These are phyloP conservation scores for Yamadazyma sp. DNA, from an alignment of 1,139 yeast genomes.

Conservation along the genomic window DNA sequence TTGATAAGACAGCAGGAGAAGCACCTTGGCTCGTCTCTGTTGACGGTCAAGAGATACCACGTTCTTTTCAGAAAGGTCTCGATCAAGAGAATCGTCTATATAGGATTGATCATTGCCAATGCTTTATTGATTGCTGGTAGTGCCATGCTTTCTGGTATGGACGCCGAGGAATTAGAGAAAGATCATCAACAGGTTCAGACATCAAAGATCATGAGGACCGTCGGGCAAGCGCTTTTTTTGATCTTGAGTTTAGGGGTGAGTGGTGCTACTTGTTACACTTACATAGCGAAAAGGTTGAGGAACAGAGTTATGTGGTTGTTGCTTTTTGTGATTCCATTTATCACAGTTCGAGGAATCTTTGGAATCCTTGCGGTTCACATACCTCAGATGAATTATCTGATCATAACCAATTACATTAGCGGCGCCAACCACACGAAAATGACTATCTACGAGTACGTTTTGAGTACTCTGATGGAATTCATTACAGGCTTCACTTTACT, in stretches of 20 bases:
- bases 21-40: constrained; percentile 18
- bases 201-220: constrained; percentile 30
- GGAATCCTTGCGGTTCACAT: constrained; percentile 10
- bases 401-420: constrained; percentile 26
- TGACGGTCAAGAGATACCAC: constrained; percentile 11
- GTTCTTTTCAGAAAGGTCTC: not conserved
- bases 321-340: constrained; percentile 10
- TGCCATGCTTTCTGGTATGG: constrained; percentile 22
- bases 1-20: constrained; percentile 26
- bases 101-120: constrained; percentile 33
- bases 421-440: constrained; percentile 20
- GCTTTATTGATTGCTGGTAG: constrained; percentile 36
- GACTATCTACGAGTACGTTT: constrained; percentile 34
- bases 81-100: constrained; percentile 20
- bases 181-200: constrained; percentile 14
- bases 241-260: constrained; percentile 22
- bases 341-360: constrained; percentile 10
- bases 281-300: constrained; percentile 20
- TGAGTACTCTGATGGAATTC: constrained; percentile 39
- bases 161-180: constrained; percentile 13
- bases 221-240: constrained; percentile 35
- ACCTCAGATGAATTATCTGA: constrained; percentile 14
- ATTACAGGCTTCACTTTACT: constrained; percentile 16
- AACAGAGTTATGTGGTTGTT: constrained; percentile 14
- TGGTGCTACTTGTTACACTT: constrained; percentile 19